Base-by-base conservation (phyloP, 257 asterid genomes). In the Solanum bulbocastanum region DNA sequence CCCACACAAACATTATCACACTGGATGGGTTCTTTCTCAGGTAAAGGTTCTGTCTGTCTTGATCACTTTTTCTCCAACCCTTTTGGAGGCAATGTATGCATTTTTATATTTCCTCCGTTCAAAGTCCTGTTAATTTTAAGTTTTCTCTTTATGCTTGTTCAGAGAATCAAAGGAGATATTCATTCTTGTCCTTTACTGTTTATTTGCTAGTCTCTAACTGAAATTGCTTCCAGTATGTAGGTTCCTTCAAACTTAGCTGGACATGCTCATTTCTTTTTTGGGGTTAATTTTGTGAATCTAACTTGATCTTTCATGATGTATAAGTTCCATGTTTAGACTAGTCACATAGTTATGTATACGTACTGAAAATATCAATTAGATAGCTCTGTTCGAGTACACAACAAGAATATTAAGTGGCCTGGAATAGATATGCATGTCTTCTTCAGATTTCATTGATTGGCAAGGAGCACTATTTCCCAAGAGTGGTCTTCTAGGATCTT, bases 11-110 rank as follows among this genome's bases (percentile, higher is more conserved):
- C 99, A 95, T 89, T 96, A 95, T 90, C 95, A 94, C 90, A 95
- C 98, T 1, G 98, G 98, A 91, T 95, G 99, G 98, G 98, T 96
- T 87, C 98, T 94, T 87, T 94, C 98, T 87, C 99, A 95, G 96
- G 98, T 95, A 90, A 75, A 27, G 60, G 87, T 88, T 56, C 74
- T 56, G 37, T 76, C 42, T 32, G 14, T 73, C 66, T 60, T 83
- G 36, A 60, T 83, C n/a, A 27, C 25, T 32, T 73, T 32, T 78
- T 42, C 13, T 74, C 84, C 84, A 25, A 42, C 1, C 6, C 33
- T 78, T 15, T 78, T 78, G 65, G 58, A 78, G 62, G 36, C 23
- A 78, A 78, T 42, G n/a, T 20, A 56, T 44, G 30, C 1, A 30
- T 30, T 30, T 39, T 40, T 14, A 25, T 78, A 14, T 42, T 76